Evolutionary conservation across 495 filamentous ascomycete species (phyloP).

Genomic region (Schizothecium vesticola): DNA sequence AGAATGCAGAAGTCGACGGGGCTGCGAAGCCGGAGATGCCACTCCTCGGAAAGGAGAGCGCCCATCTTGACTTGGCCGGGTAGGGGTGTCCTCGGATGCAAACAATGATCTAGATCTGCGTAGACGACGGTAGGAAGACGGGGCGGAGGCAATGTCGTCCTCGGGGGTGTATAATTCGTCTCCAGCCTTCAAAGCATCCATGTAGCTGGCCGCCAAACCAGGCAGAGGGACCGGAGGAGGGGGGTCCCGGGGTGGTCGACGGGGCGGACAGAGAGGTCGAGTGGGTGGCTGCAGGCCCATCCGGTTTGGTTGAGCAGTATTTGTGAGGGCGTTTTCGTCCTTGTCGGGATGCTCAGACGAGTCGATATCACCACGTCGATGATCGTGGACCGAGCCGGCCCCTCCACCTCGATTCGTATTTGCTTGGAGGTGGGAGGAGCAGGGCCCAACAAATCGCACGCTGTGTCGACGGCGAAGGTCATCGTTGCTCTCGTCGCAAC

Average conservation of each 20-base stretch:
- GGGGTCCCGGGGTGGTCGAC: slow-evolving; percentile 10
- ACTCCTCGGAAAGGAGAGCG: background rate
- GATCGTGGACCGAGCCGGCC: background rate
- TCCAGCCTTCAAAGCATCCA: slow-evolving; percentile 30
- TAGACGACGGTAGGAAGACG: slow-evolving; percentile 70
- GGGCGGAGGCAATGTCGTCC: slow-evolving; percentile 56
- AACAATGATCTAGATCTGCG: slow-evolving; percentile 73
- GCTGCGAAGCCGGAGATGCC: slow-evolving; percentile 6
- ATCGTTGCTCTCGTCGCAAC: slow-evolving; percentile 5
- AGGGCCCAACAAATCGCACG: slow-evolving; percentile 50
- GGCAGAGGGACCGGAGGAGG: slow-evolving; percentile 18
- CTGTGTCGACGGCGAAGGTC: slow-evolving; percentile 43
- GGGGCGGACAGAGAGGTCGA: background rate
- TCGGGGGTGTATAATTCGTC: slow-evolving; percentile 52
- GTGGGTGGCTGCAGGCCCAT: background rate
- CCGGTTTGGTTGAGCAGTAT: background rate
- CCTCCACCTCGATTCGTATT: slow-evolving; percentile 6
- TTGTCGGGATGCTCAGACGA: background rate
- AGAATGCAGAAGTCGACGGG: slow-evolving; percentile 15
- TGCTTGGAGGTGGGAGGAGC: slow-evolving; percentile 18
- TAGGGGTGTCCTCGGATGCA: slow-evolving; percentile 40
- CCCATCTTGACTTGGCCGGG: slow-evolving; percentile 9
- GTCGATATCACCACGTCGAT: background rate
- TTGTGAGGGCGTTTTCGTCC: slow-evolving; percentile 7
- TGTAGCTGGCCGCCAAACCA: slow-evolving; percentile 25